These are phyloP conservation scores for Lodderomyces parapsilosis DNA, from an alignment of 1,139 yeast genomes.

Conservation along the genomic window DNA sequence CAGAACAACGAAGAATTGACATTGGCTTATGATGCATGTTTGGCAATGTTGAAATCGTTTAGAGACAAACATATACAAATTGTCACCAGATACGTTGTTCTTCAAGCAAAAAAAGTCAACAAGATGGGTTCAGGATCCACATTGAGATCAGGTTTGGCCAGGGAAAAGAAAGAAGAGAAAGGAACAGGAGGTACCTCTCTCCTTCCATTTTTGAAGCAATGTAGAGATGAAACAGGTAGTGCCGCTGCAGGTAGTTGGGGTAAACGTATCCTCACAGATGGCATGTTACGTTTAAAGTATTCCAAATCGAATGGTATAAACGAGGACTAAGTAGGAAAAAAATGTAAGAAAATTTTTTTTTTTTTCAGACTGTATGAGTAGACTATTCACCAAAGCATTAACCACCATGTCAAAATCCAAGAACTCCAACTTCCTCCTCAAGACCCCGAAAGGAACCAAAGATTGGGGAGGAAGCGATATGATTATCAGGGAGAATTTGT, in stretches of 20 bases:
- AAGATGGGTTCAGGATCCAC: slow-evolving; percentile 54
- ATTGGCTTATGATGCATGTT: slow-evolving; percentile 81
- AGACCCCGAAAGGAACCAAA: slow-evolving; percentile 96
- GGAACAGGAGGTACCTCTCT: slow-evolving; percentile 96
- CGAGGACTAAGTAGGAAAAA: slow-evolving; percentile 21
- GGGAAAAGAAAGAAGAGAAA: slow-evolving; percentile 50
- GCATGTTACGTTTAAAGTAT: slow-evolving; percentile 38
- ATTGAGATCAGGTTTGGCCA: slow-evolving; percentile 64
- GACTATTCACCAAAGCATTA: slow-evolving; percentile 8
- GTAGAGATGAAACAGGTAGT: slow-evolving; percentile 93
- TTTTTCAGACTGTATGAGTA: slow-evolving; percentile 7
- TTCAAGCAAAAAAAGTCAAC: slow-evolving; percentile 64
- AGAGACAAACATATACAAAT: slow-evolving; percentile 92
- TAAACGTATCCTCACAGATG: slow-evolving; percentile 51
- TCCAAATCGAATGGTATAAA: slow-evolving; percentile 34
- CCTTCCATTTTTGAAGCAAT: slow-evolving; percentile 88
- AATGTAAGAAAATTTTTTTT: slow-evolving; percentile 5
- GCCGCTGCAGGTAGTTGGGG: slow-evolving; percentile 93
- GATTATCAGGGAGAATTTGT: slow-evolving; percentile 88
- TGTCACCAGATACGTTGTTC: slow-evolving; percentile 79
- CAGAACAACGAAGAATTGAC: slow-evolving; percentile 55
- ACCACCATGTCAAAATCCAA: slow-evolving; percentile 19
- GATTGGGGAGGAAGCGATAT: slow-evolving; percentile 99
- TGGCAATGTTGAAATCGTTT: slow-evolving; percentile 85
- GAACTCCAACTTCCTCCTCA: slow-evolving; percentile 59